These are phyloP conservation scores for Taphrina communis DNA, from an alignment of 1,139 yeast genomes.

Conservation along the genomic window DNA sequence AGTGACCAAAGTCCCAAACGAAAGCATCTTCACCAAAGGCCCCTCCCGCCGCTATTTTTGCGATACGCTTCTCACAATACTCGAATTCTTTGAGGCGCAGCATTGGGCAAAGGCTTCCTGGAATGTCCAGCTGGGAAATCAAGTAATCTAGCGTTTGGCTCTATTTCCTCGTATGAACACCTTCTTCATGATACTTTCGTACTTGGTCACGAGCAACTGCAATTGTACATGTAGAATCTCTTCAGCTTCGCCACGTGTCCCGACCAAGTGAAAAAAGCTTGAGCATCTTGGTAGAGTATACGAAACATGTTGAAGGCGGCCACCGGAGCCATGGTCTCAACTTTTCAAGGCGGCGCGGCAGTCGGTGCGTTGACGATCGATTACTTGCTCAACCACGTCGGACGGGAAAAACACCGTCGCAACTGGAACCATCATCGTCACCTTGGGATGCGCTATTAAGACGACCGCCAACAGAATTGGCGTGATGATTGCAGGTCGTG, in stretches of 20 bases:
- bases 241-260: conserved; percentile 35
- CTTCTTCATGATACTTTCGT: conserved; percentile 38
- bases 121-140: conserved; percentile 17
- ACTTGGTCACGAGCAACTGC: conserved; percentile 42
- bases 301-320: conserved; percentile 52
- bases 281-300: conserved; percentile 45
- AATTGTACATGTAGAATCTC: conserved; percentile 43
- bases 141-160: conserved; percentile 12
- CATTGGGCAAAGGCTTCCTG: conserved; percentile 9
- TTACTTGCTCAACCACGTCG: no score
- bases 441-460: no score
- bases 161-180: conserved; percentile 16
- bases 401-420: no score
- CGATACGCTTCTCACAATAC: neutral
- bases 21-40: no score
- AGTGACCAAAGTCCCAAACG: no score
- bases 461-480: no score
- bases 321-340: no score
- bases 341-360: no score
- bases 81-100: neutral
- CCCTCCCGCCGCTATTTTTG: conserved; percentile 15
- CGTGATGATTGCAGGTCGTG: no score
- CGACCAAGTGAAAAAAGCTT: conserved; percentile 41
- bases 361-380: no score
- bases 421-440: no score